Conservation (phyloP, 768 basidiomycete genomes). For the Leccinellum albellum region DNA sequence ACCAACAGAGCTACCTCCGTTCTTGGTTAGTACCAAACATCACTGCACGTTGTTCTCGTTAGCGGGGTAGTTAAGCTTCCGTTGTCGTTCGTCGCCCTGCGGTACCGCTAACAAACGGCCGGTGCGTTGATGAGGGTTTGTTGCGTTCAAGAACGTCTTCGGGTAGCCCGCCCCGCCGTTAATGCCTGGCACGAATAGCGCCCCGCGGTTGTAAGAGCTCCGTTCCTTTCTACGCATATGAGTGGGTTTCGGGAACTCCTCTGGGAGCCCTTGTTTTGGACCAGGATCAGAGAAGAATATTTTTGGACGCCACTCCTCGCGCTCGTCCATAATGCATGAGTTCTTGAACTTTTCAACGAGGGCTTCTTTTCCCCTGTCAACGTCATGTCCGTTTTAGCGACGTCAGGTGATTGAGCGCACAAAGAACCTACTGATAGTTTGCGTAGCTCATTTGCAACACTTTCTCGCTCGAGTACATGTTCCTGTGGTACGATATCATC, state of each 20-base stretch:
- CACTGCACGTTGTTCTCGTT: slow-evolving; percentile 8
- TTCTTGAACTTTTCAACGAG: slow-evolving; percentile 92
- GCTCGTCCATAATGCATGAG: slow-evolving; percentile 86
- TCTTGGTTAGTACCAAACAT: background rate
- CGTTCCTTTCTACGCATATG: slow-evolving; percentile 79
- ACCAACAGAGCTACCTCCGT: background rate
- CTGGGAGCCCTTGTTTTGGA: slow-evolving; percentile 64
- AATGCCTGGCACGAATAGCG: slow-evolving; percentile 56
- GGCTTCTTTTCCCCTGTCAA: slow-evolving; percentile 76
- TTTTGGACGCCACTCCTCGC: slow-evolving; percentile 77
- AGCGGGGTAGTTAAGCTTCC: slow-evolving; percentile 16
- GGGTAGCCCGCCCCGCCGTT: slow-evolving; percentile 22
- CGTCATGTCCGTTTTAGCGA: slow-evolving; percentile 2
- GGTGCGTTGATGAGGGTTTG: slow-evolving; percentile 15
- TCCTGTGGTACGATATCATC: slow-evolving; percentile 45
- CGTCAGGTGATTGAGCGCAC: background rate
- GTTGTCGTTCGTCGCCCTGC: slow-evolving; percentile 25
- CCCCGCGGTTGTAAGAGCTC: slow-evolving; percentile 74
- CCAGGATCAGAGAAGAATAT: slow-evolving; percentile 77
- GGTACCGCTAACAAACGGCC: slow-evolving; percentile 11
- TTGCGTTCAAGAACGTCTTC: slow-evolving; percentile 27
- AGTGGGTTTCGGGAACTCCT: slow-evolving; percentile 81
- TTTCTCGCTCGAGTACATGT: slow-evolving; percentile 90
- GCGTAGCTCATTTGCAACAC: slow-evolving; percentile 90
- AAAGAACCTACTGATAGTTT: slow-evolving; percentile 75